phyloP scores from a whole-genome alignment of 352 stramenopile genomes.

The Phytophthora nicotianae region DNA sequence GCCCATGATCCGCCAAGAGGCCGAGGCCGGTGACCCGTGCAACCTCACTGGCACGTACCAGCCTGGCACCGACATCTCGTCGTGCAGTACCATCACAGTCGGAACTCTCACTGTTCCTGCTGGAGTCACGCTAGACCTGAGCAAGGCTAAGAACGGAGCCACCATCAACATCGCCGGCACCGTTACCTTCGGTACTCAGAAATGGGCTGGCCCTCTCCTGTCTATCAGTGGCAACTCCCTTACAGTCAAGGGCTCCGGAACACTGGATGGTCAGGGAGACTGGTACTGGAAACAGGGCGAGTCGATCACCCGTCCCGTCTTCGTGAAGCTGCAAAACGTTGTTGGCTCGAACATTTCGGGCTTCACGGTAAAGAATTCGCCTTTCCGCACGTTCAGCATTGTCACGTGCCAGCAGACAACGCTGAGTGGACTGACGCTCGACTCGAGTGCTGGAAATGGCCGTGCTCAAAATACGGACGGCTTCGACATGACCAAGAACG shows the following conservation, averaged over 20 bases:
- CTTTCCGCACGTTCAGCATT: constrained; percentile 34
- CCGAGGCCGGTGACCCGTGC: constrained; percentile 11
- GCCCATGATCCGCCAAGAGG: constrained; percentile 29
- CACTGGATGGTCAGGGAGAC: constrained; percentile 40
- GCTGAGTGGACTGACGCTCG: constrained; percentile 24
- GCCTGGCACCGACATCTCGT: constrained; percentile 30
- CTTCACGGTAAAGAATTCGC: constrained; percentile 44
- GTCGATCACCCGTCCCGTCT: constrained; percentile 34
- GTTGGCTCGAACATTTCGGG: constrained; percentile 31
- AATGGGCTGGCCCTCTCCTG: constrained; percentile 40
- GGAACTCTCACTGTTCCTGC: constrained; percentile 34
- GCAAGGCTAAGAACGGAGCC: constrained; percentile 27
- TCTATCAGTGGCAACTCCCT: constrained; percentile 32
- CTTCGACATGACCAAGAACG: constrained; percentile 34
- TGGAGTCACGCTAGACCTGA: constrained; percentile 40
- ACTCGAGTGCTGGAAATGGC: constrained; percentile 18
- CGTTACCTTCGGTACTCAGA: constrained; percentile 36
- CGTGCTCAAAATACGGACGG: constrained; percentile 29
- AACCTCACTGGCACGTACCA: constrained; percentile 42
- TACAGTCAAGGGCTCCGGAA: constrained; percentile 38
- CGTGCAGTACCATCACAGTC: constrained; percentile 34
- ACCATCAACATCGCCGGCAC: constrained; percentile 40
- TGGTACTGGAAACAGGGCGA: constrained; percentile 47
- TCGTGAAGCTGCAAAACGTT: constrained; percentile 39
- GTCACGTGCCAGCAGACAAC: constrained; percentile 28